phyloP scores from a whole-genome alignment of 805 yeast species.

The Yarrowia keelungensis region DNA sequence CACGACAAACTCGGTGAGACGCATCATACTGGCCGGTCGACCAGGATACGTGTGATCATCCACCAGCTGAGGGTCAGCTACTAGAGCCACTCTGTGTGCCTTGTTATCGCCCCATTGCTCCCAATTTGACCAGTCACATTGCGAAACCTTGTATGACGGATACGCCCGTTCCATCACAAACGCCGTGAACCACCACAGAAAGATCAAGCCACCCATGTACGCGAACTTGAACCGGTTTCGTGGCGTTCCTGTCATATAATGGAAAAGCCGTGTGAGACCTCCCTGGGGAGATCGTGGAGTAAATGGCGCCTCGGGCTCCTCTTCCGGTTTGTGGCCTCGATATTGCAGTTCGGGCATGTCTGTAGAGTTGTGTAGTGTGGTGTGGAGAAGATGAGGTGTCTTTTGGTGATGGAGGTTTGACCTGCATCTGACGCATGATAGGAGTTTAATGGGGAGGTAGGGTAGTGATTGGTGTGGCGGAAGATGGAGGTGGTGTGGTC shows the following conservation, averaged over 20 bases:
- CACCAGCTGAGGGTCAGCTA: constrained; percentile 95
- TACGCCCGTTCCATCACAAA: constrained; percentile 29
- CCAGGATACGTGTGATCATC: constrained; percentile 88
- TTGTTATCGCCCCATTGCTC: constrained; percentile 41
- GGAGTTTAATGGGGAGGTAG: background rate
- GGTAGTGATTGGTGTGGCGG: too few relatives aligned
- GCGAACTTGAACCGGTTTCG: constrained; percentile 28
- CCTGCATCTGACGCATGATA: constrained; percentile 8
- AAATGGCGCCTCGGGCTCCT: constrained; percentile 4
- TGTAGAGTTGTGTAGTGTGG: background rate
- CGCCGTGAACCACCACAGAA: constrained; percentile 26
- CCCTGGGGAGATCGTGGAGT: constrained; percentile 31
- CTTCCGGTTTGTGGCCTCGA: constrained; percentile 20
- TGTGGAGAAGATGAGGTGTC: constrained; percentile 4
- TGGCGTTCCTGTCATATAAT: constrained; percentile 28
- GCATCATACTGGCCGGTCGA: constrained; percentile 59
- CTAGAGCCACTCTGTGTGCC: constrained; percentile 55
- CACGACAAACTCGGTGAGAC: constrained; percentile 64
- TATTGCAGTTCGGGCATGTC: constrained; percentile 20
- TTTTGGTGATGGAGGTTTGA: constrained; percentile 17
- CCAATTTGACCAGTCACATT: constrained; percentile 56
- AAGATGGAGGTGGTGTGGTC: background rate
- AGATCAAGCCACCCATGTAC: constrained; percentile 21
- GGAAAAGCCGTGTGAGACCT: constrained; percentile 32
- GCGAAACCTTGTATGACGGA: constrained; percentile 13